Percentiles rank a stretch among this genome's conserved stretches.
Conservation (phyloP, 352 stramenopile genomes). For the Blastocystis sp. region DNA sequence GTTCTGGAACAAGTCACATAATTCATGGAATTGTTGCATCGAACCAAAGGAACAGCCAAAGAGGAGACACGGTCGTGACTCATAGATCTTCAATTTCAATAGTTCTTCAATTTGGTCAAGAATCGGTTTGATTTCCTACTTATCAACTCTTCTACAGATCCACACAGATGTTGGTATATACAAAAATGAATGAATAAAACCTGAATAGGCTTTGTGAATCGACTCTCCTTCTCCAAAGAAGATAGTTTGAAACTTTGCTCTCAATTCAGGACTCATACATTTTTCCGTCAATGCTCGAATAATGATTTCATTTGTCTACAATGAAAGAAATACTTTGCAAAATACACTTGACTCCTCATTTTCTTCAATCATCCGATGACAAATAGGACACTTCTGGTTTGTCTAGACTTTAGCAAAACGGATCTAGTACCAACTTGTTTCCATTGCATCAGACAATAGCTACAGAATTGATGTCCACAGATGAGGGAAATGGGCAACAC, state of each 20-base stretch:
- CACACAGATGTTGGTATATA: background rate
- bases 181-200: background rate
- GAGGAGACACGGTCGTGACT: background rate
- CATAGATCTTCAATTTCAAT: background rate
- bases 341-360: background rate
- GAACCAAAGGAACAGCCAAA: background rate
- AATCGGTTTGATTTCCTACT: background rate
- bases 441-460: background rate
- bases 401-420: background rate
- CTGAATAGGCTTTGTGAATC: background rate
- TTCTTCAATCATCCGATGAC: background rate
- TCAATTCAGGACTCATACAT: background rate
- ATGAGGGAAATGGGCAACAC: background rate
- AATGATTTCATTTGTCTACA: background rate
- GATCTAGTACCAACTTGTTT: background rate
- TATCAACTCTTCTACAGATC: background rate
- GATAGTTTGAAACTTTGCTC: background rate
- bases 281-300: background rate
- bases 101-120: background rate
- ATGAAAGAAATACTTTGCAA: background rate
- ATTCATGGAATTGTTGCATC: background rate
- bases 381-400: slow-evolving; percentile 16
- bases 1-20: background rate
- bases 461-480: slow-evolving; percentile 37
- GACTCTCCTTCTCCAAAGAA: background rate